These are phyloP conservation scores for Diplodia scrobiculata DNA, from an alignment of 2,329 filamentous ascomycete genomes.

Conservation along the genomic window DNA sequence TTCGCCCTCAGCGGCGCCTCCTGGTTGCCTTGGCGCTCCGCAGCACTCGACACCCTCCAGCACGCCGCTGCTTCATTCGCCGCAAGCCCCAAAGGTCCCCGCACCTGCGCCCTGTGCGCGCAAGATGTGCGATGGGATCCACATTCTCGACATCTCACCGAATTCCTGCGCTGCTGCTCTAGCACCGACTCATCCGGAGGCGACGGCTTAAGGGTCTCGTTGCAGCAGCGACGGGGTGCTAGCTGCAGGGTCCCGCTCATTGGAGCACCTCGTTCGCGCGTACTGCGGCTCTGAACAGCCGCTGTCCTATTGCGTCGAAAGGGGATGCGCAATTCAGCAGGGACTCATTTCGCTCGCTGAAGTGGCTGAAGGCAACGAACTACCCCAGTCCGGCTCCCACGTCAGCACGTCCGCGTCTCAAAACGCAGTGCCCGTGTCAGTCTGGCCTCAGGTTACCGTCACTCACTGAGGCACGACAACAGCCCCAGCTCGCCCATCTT, in stretches of 20 bases:
- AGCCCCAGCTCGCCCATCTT: background rate
- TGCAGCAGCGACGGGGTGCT: background rate
- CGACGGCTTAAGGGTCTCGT: background rate
- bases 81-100: background rate
- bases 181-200: background rate
- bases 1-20: slow-evolving; percentile 24
- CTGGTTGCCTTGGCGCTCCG: slow-evolving; percentile 15
- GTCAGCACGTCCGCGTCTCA: background rate
- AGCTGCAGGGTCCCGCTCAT: background rate
- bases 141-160: slow-evolving; percentile 2
- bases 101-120: background rate
- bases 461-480: background rate
- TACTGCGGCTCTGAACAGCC: background rate
- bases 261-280: background rate
- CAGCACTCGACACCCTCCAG: background rate
- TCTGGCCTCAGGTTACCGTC: background rate
- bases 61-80: slow-evolving; percentile 16
- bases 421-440: background rate
- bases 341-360: background rate
- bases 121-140: slow-evolving; percentile 7
- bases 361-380: background rate
- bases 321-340: background rate
- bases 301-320: background rate
- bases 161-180: slow-evolving; percentile 5
- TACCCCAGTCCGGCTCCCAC: background rate